Base-by-base conservation (phyloP, 1,284 basidiomycete species). In the Trichosporon inkin region DNA sequence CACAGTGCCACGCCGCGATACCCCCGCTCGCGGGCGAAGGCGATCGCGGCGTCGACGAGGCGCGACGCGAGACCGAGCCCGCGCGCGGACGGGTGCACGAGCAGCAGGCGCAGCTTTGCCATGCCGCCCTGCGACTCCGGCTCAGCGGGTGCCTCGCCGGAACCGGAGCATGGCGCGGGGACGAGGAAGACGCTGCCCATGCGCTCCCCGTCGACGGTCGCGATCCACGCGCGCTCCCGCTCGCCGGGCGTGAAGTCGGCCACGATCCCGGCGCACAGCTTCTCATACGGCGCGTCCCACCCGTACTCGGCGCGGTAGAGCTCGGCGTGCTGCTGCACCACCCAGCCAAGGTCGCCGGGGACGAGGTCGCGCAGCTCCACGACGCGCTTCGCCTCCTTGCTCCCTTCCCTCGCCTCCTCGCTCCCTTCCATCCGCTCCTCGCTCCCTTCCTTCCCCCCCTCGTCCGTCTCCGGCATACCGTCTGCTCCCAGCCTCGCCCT, bases 341-440 rank as follows among this genome's bases (percentile, higher is more conserved):
- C 47, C 63, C 63, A 64, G 24, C 63, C 63, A 19, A 64, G 44
- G 56, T 64, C 63, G 53, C 63, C 63, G 0, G 56, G 20, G 10
- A 28, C 34, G 6, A 58, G 39, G 53, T 49, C 44, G 47, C 60
- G 63, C n/a, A 64, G 32, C 32, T 44, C 40, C 10, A 44, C 20
- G 10, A 6, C 40, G 11, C 11, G 40, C 20, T 22, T 24, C 11
- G 35, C 2, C n/a, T 39, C 24, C n/a, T n/a, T n/a, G n/a, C n/a
- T n/a, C n/a, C n/a, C n/a, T n/a, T n/a, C n/a, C n/a, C n/a, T n/a
- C n/a, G n/a, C n/a, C n/a, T n/a, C n/a, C n/a, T n/a, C n/a, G n/a
- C n/a, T n/a, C n/a, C n/a, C n/a, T n/a, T n/a, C n/a, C n/a, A n/a
- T n/a, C n/a, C n/a, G n/a, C n/a, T n/a, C n/a, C n/a, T n/a, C n/a